Conservation (phyloP, 2,329 filamentous ascomycete genomes). For the Xylariaceae sp. region DNA sequence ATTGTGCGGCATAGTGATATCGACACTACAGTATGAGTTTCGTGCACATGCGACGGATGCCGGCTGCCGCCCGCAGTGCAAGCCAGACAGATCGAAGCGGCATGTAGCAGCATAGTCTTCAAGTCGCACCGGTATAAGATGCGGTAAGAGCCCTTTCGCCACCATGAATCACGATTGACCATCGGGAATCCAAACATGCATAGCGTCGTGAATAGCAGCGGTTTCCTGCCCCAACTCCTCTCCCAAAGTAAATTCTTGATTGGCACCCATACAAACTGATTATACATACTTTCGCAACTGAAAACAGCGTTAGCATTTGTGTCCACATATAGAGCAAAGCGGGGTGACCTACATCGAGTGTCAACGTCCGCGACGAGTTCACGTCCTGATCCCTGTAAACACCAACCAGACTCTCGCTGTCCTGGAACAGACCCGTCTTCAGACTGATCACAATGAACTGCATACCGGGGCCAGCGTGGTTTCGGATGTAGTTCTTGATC, state of each 20-base stretch:
- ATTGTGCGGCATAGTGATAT: no score
- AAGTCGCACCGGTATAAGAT: no score
- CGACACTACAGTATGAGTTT: no score
- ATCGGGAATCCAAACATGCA: not conserved
- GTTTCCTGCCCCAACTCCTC: not conserved
- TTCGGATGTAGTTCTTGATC: conserved; percentile 92
- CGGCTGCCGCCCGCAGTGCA: no score
- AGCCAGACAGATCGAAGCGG: no score
- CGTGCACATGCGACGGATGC: no score
- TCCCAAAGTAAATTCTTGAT: no score
- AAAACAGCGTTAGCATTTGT: conserved; percentile 14
- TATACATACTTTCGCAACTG: conserved; percentile 27
- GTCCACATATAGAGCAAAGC: not conserved
- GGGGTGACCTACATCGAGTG: conserved; percentile 71
- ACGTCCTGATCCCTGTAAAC: conserved; percentile 93
- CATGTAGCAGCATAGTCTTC: no score
- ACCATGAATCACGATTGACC: no score
- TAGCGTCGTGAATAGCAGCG: not conserved
- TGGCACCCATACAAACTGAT: no score
- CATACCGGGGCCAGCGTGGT: conserved; percentile 94
- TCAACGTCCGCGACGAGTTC: conserved; percentile 88
- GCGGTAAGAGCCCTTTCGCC: no score
- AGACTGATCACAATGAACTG: conserved; percentile 98
- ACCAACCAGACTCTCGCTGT: conserved; percentile 91
- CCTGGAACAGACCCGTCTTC: conserved; percentile 93